Percentiles rank a stretch among this genome's conserved stretches.
These are phyloP conservation scores for Cytidiella melzeri DNA, from an alignment of 768 basidiomycete species.

Conservation along the genomic window DNA sequence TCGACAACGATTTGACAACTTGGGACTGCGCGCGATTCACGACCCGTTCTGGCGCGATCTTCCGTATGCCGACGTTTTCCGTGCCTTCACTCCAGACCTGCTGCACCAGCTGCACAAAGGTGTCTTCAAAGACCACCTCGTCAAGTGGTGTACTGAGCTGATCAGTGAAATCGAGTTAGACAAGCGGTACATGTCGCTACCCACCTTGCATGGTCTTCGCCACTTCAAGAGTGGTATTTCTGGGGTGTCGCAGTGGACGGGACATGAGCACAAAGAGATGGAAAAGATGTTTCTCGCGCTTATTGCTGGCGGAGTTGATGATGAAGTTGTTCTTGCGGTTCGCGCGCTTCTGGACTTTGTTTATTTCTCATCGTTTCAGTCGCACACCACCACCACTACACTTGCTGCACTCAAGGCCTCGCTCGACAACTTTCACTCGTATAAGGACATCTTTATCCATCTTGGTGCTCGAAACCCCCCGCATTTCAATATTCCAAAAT, in stretches of 20 bases:
- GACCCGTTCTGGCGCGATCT: constrained; percentile 37
- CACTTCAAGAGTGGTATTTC: constrained; percentile 23
- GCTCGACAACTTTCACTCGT: constrained; percentile 29
- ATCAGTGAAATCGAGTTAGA: constrained; percentile 14
- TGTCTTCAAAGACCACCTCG: constrained; percentile 38
- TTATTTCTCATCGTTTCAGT: constrained; percentile 30
- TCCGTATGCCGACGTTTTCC: constrained; percentile 33
- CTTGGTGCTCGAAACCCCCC: constrained; percentile 22
- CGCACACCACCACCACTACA: constrained; percentile 25
- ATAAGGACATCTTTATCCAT: constrained; percentile 32
- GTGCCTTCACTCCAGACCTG: constrained; percentile 29
- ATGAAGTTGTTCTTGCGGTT: constrained; percentile 22
- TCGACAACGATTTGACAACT: constrained; percentile 2
- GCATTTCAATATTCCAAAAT: constrained; percentile 16
- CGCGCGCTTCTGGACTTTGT: constrained; percentile 34
- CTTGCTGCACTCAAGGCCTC: constrained; percentile 23
- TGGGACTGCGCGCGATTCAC: constrained; percentile 8
- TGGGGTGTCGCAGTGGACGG: constrained; percentile 36
- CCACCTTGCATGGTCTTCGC: constrained; percentile 9
- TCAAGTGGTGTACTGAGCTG: constrained; percentile 28
- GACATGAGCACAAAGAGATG: constrained; percentile 32
- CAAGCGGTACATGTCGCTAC: constrained; percentile 8
- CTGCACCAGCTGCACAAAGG: constrained; percentile 45
- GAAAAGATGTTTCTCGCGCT: constrained; percentile 17
- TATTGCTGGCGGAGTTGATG: constrained; percentile 11